Conservation (phyloP, 306 rosid genomes). For the Albizia julibrissin region DNA sequence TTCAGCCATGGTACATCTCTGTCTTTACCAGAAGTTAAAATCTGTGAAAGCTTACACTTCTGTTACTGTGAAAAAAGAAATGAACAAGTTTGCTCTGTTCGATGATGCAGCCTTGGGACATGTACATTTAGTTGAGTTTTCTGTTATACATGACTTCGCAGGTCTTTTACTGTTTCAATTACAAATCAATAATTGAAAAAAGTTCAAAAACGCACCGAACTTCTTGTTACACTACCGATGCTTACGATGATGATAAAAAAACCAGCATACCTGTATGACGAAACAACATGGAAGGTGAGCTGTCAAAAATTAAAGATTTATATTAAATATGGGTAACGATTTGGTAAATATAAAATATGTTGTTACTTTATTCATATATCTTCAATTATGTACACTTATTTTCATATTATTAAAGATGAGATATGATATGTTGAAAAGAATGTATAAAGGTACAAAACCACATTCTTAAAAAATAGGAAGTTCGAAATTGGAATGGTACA, state of each 20-base stretch:
- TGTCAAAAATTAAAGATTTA: background rate
- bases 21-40: constrained; percentile 1
- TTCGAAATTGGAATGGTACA: background rate
- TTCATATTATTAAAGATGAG: background rate
- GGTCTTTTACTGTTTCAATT: background rate
- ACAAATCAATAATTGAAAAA: background rate
- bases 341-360: background rate
- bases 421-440: background rate
- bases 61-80: background rate
- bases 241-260: background rate
- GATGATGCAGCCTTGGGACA: background rate
- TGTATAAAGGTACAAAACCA: too few species aligned
- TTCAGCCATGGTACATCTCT: constrained; percentile 3
- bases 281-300: background rate
- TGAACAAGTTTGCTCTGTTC: background rate
- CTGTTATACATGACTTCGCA: background rate
- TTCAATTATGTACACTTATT: background rate
- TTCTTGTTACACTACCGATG: background rate
- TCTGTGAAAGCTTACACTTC: background rate
- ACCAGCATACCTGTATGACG: background rate
- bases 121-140: background rate
- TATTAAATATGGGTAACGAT: background rate
- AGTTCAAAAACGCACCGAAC: background rate
- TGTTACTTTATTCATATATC: background rate
- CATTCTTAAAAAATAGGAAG: too few species aligned